These are phyloP conservation scores for Oryza punctata DNA, from an alignment of 176 grass and related monocot genomes.

Conservation along the genomic window DNA sequence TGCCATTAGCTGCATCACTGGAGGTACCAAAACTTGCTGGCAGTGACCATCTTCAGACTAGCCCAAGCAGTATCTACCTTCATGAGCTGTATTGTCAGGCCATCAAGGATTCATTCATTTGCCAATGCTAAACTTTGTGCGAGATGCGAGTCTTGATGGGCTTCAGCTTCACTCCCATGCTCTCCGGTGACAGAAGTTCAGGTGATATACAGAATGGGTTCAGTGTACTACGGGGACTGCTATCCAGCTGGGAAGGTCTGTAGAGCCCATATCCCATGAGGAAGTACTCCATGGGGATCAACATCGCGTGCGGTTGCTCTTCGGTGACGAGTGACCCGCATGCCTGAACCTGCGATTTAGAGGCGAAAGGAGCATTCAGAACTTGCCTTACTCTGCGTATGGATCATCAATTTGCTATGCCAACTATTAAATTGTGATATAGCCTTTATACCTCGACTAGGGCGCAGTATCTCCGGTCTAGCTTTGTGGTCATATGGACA, in stretches of 20 bases:
- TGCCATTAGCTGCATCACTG: conserved; percentile 26
- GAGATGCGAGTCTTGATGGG: conserved; percentile 91
- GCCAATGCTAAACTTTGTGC: conserved; percentile 39
- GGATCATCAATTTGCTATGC: neutral
- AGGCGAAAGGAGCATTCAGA: conserved; percentile 24
- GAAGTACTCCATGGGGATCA: conserved; percentile 94
- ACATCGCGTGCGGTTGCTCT: conserved; percentile 92
- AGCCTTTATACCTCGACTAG: conserved; percentile 72
- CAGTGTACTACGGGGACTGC: conserved; percentile 73
- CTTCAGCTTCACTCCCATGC: conserved; percentile 98
- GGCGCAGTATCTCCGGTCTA: conserved; percentile 71
- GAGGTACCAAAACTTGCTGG: conserved; percentile 48
- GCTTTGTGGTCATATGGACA: conserved; percentile 83
- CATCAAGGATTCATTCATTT: conserved; percentile 1
- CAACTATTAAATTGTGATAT: neutral
- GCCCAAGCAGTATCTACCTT: conserved; percentile 40
- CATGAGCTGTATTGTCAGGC: conserved; percentile 32
- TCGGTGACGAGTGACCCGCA: conserved; percentile 89
- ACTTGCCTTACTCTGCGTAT: neutral
- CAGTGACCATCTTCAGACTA: conserved; percentile 15
- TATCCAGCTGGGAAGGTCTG: conserved; percentile 61
- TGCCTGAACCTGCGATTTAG: conserved; percentile 76
- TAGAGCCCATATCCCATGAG: conserved; percentile 84
- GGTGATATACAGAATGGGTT: conserved; percentile 77
- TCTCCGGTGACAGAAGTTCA: conserved; percentile 93